Evolutionary conservation across 345 rosid species (phyloP).

Genomic region (Murraya koenigii): DNA sequence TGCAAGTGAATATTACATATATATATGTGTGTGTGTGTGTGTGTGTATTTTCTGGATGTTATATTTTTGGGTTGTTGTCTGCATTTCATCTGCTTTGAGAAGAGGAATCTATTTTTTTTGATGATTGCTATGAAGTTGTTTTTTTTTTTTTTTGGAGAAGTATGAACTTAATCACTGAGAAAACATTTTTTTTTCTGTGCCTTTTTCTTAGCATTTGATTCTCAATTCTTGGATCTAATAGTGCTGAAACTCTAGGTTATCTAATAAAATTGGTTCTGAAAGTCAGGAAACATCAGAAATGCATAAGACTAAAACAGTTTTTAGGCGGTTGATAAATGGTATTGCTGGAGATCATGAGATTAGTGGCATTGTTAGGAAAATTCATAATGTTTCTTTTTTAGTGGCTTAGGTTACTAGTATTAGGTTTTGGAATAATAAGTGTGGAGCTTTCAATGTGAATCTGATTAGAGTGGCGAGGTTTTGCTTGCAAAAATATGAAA

Average conservation of each 20-base stretch:
- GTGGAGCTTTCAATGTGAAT: not conserved
- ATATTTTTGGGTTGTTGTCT: not conserved
- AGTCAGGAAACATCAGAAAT: not conserved
- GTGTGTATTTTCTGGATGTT: not conserved
- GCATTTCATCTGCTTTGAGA: not conserved
- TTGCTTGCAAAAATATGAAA: constrained; percentile 5
- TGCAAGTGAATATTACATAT: not conserved
- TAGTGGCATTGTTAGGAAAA: not conserved
- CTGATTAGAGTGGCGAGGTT: not conserved
- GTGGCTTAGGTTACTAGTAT: not conserved
- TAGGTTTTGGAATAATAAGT: not conserved
- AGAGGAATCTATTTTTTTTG: not conserved
- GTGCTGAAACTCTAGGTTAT: not conserved
- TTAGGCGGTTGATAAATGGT: not conserved
- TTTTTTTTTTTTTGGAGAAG: no score
- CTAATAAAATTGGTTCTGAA: not conserved
- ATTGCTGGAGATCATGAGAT: not conserved
- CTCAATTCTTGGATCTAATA: not conserved
- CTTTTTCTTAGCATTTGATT: not conserved
- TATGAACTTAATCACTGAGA: not conserved
- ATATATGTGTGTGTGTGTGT: not conserved
- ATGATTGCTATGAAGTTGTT: not conserved
- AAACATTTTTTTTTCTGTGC: not conserved
- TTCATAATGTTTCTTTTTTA: constrained; percentile 2
- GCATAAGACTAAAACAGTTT: not conserved